A percentile compares a stretch with the other conserved stretches of the same genome.
Evolutionary conservation across 2,329 filamentous ascomycete species (phyloP).

Genomic region (Chaetomiaceae sp.): DNA sequence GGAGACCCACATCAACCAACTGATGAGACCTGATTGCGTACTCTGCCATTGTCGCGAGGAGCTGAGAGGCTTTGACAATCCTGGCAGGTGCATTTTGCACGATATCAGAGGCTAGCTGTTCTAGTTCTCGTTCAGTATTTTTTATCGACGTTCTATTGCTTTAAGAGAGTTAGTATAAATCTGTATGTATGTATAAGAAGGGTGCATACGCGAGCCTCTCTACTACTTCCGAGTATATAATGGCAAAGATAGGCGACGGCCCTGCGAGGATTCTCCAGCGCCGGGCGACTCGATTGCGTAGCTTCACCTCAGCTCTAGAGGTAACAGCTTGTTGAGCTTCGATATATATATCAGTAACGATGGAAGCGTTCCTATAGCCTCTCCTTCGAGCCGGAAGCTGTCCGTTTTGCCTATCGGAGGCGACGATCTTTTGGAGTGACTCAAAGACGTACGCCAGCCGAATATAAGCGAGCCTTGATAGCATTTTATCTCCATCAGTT

Average conservation of each 20-base stretch:
- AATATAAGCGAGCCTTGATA: slow-evolving; percentile 1
- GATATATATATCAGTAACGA: slow-evolving; percentile 8
- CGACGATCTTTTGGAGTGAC: slow-evolving; percentile 4
- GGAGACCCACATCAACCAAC: slow-evolving; percentile 1
- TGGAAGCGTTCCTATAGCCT: not conserved
- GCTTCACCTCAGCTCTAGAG: slow-evolving; percentile 1
- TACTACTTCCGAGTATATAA: slow-evolving; percentile 10
- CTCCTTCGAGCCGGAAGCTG: not conserved
- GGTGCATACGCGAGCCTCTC: slow-evolving; percentile 1
- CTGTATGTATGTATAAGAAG: not conserved
- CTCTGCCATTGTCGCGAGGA: slow-evolving; percentile 3
- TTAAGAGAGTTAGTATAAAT: slow-evolving; percentile 8
- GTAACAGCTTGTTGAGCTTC: slow-evolving; percentile 5
- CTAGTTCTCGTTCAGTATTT: not conserved
- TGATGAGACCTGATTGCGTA: slow-evolving; percentile 1
- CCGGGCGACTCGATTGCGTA: slow-evolving; percentile 4
- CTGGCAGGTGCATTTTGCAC: slow-evolving; percentile 2
- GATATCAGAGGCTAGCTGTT: not conserved
- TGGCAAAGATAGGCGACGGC: slow-evolving; percentile 4
- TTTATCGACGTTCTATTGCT: slow-evolving; percentile 6
- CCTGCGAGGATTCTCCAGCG: slow-evolving; percentile 4
- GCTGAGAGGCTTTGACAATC: slow-evolving; percentile 1
- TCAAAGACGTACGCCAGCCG: slow-evolving; percentile 2
- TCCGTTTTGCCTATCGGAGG: slow-evolving; percentile 1
- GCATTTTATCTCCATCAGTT: not conserved